Conservation (phyloP, 148 eudicot genomes). For the Euryodendron excelsum region DNA sequence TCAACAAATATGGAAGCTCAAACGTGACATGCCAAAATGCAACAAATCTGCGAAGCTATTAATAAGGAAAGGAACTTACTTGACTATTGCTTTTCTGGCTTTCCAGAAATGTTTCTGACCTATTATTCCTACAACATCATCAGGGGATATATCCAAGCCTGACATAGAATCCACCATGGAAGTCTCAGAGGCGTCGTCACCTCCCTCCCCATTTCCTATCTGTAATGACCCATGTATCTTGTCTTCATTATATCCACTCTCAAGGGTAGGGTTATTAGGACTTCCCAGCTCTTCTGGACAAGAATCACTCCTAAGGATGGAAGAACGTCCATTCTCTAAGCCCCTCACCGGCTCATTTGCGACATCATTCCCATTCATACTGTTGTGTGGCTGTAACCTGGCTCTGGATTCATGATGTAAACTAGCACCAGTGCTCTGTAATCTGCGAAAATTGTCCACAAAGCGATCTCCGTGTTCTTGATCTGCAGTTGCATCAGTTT, state of each 20-base stretch:
- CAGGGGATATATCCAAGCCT: conserved; percentile 65
- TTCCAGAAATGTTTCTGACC: conserved; percentile 94
- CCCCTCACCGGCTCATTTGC: conserved; percentile 25
- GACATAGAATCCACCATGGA: conserved; percentile 64
- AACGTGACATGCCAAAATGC: conserved; percentile 5
- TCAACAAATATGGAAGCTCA: neutral
- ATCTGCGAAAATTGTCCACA: no score
- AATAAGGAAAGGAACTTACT: conserved; percentile 50
- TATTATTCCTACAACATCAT: conserved; percentile 74
- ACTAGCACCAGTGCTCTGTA: no score
- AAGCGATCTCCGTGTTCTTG: no score
- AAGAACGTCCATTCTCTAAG: conserved; percentile 15
- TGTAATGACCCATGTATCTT: conserved; percentile 26
- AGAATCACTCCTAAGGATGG: conserved; percentile 22
- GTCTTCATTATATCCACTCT: conserved; percentile 28
- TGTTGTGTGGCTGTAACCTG: conserved; percentile 18
- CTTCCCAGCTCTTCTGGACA: conserved; percentile 28
- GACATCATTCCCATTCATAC: conserved; percentile 25
- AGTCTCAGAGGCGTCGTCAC: conserved; percentile 66
- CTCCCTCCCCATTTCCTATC: conserved; percentile 40
- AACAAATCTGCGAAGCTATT: neutral
- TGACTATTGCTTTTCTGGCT: conserved; percentile 80
- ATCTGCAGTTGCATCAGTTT: no score
- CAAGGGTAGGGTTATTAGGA: conserved; percentile 25
- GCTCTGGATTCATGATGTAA: no score